Conservation (phyloP, 805 yeast species). For the Hanseniaspora jakobsenii region DNA sequence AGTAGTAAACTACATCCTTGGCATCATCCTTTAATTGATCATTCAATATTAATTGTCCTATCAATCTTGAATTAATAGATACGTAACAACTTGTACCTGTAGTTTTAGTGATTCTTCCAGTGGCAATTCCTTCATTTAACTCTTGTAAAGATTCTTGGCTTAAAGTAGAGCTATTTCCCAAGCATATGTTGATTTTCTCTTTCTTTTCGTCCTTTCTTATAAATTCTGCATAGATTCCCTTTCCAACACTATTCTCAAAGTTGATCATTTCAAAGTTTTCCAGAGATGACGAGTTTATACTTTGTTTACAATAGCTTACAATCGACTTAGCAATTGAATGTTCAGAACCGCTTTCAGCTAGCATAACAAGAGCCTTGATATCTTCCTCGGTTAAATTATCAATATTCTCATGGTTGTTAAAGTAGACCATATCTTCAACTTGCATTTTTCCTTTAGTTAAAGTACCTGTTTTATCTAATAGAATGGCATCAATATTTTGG, state of each 20-base stretch:
- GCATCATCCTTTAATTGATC: conserved; percentile 65
- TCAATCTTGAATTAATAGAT: conserved; percentile 42
- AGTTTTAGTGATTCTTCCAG: conserved; percentile 19
- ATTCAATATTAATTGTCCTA: conserved; percentile 54
- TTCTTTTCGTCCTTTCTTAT: conserved; percentile 19
- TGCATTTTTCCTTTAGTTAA: conserved; percentile 80
- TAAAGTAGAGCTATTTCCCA: too few relatives aligned
- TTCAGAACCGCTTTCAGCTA: conserved; percentile 59
- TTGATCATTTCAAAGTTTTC: not conserved
- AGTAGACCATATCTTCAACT: conserved; percentile 25
- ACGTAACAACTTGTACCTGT: conserved; percentile 38
- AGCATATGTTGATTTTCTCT: too few relatives aligned
- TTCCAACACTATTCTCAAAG: conserved; percentile 29
- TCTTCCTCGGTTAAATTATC: conserved; percentile 18
- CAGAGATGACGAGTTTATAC: not conserved
- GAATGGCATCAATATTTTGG: conserved; percentile 46
- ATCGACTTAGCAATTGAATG: conserved; percentile 83
- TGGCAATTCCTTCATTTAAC: conserved; percentile 17
- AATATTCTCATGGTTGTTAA: conserved; percentile 16
- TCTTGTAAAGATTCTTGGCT: conserved; percentile 13
- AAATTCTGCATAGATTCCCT: conserved; percentile 28
- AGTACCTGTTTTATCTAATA: conserved; percentile 95
- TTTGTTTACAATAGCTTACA: conserved; percentile 28
- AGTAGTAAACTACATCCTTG: conserved; percentile 41
- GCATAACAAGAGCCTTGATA: conserved; percentile 44